Evolutionary conservation across 1,284 basidiomycete species (phyloP).

Genomic region (Termitomyces sp.): DNA sequence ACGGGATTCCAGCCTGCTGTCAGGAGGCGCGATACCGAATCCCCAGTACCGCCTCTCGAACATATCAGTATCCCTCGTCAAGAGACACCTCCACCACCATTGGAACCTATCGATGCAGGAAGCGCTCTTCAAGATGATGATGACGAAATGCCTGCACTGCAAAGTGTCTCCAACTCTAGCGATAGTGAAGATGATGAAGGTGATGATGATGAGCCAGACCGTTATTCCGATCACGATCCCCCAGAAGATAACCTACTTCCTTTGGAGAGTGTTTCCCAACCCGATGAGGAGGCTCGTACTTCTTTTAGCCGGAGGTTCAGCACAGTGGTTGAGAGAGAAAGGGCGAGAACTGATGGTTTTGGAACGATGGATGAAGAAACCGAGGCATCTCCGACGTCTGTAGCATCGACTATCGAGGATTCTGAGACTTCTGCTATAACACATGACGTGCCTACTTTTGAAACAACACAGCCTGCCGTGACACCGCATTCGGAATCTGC

Average conservation of each 20-base stretch:
- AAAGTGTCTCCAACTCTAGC: constrained; percentile 25
- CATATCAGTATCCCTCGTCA: neutral
- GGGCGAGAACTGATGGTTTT: neutral
- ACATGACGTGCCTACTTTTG: neutral
- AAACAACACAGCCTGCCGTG: neutral
- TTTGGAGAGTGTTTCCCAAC: constrained; percentile 5
- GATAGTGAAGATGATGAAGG: constrained; percentile 19
- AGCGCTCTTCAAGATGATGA: constrained; percentile 21
- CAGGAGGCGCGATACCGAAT: constrained; percentile 8
- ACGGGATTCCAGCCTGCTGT: constrained; percentile 11
- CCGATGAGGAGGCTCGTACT: neutral
- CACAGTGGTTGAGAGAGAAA: constrained; percentile 9
- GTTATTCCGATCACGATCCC: constrained; percentile 13
- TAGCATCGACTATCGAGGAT: neutral
- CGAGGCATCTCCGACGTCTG: neutral
- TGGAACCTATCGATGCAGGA: neutral
- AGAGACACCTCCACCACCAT: constrained; percentile 4
- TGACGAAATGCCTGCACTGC: constrained; percentile 27
- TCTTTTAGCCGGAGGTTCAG: constrained; percentile 8
- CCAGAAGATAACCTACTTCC: neutral
- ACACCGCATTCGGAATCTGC: neutral
- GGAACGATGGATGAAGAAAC: neutral
- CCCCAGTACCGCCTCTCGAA: constrained; percentile 11
- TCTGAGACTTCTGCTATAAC: neutral
- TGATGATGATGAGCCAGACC: constrained; percentile 13